Evolutionary conservation across 2,329 filamentous ascomycete species (phyloP).

Genomic region (Emydomyces testavorans): DNA sequence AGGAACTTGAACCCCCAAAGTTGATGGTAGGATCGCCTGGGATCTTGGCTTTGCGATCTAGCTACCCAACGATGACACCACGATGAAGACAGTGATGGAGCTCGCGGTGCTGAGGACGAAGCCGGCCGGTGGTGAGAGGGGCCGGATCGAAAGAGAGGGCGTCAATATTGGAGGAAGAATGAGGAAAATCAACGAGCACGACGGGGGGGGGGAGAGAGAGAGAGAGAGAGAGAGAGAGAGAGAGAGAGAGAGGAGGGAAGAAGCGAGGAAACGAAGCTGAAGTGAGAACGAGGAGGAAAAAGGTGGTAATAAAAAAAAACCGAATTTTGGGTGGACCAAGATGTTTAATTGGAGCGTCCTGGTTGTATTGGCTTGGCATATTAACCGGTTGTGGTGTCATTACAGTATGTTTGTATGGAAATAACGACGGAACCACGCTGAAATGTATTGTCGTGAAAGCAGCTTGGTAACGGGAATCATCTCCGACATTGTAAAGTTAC

Average conservation of each 20-base stretch:
- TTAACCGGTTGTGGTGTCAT: neutral
- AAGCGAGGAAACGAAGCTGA: constrained; percentile 14
- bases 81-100: constrained; percentile 14
- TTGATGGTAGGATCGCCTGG: constrained; percentile 6
- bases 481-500: constrained; percentile 6
- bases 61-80: constrained; percentile 5
- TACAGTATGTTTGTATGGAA: too few species aligned
- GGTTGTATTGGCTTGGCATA: neutral
- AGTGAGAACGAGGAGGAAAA: constrained; percentile 15
- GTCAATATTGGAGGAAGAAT: constrained; percentile 16
- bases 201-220: constrained; percentile 13
- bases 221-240: constrained; percentile 14
- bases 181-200: constrained; percentile 19
- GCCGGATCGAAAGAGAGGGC: constrained; percentile 17
- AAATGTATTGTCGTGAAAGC: too few species aligned
- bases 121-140: neutral
- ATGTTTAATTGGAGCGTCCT: neutral
- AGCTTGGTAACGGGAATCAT: neutral
- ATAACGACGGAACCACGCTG: too few species aligned
- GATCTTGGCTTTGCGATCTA: constrained; percentile 7
- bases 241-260: constrained; percentile 12
- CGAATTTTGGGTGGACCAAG: neutral
- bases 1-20: neutral
- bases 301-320: constrained; percentile 12
- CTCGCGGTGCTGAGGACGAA: neutral